Evolutionary conservation across 176 grass and related monocot genomes (phyloP).

Genomic region (Zea mays): Zm-B73-REFERENCE-NAM-5.0 NC_050098.1:196600501-196601000

Average conservation of each 20-base stretch:
- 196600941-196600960: conserved; percentile 21
- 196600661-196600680: no score
- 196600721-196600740: not conserved
- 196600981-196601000: conserved; percentile 2
- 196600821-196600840: not conserved
- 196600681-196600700: no score
- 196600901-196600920: conserved; percentile 12
- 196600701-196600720: not conserved
- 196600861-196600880: not conserved
- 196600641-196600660: no score
- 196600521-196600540: no score
- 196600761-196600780: not conserved
- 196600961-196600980: not conserved
- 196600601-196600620: no score
- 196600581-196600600: no score
- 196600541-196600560: no score
- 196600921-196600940: not conserved
- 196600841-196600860: not conserved
- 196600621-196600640: no score
- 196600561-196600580: no score
- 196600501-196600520: no score
- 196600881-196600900: not conserved
- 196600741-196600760: not conserved
- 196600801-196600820: not conserved
- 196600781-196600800: not conserved